These are phyloP conservation scores for Smallanthus sonchifolius DNA, from an alignment of 129 eudicot genomes.

Conservation along the genomic window DNA sequence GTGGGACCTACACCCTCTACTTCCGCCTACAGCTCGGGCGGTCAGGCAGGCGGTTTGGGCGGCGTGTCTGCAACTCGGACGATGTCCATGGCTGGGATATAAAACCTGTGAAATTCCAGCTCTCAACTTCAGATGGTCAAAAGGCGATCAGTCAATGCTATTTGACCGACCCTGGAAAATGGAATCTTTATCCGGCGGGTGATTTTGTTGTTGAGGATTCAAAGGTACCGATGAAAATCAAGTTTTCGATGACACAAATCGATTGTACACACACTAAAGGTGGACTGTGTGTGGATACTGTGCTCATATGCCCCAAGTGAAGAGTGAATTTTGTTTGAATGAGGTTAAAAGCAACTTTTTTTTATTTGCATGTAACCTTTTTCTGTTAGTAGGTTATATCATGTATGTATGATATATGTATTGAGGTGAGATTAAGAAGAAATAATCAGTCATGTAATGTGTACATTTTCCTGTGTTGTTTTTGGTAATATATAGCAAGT, in stretches of 20 bases:
- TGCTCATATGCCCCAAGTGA: constrained; percentile 56
- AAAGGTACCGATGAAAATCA: constrained; percentile 40
- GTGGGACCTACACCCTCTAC: constrained; percentile 75
- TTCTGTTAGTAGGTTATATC: not conserved
- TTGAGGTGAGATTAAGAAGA: constrained; percentile 12
- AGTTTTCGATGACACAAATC: constrained; percentile 83
- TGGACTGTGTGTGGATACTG: constrained; percentile 84
- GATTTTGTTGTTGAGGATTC: constrained; percentile 67
- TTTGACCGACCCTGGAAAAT: constrained; percentile 61
- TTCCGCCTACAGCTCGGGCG: constrained; percentile 79
- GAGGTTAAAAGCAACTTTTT: constrained; percentile 58
- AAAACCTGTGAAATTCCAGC: constrained; percentile 79
- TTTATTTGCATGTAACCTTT: constrained; percentile 43
- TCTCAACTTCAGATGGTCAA: constrained; percentile 80
- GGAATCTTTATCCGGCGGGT: constrained; percentile 72
- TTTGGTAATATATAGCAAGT: not conserved
- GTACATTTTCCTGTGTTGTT: not conserved
- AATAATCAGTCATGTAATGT: not conserved
- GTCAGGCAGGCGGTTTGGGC: constrained; percentile 62
- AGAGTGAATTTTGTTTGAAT: not conserved
- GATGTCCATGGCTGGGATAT: constrained; percentile 90
- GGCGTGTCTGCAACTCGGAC: constrained; percentile 66
- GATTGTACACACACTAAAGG: constrained; percentile 99
- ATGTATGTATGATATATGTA: not conserved
- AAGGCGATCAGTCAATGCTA: constrained; percentile 52